phyloP scores from a whole-genome alignment of 768 basidiomycete genomes.

The Hysterangium stoloniferum region DNA sequence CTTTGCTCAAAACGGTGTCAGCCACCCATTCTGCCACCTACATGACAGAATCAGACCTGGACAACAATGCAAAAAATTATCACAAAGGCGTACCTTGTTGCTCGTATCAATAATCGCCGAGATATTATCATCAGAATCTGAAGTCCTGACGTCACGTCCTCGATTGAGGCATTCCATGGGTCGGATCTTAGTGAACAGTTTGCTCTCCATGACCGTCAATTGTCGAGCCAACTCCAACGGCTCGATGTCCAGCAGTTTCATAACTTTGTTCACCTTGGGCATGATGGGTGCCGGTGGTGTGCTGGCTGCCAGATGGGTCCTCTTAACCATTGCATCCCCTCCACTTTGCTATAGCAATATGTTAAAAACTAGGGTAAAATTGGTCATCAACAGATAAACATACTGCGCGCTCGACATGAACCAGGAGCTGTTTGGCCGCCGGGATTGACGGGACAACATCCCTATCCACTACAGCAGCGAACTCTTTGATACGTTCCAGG shows the following conservation, averaged over 20 bases:
- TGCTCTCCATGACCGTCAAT: slow-evolving; percentile 84
- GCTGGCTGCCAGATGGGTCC: slow-evolving; percentile 46
- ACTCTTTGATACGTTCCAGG: slow-evolving; percentile 74
- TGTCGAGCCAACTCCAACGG: slow-evolving; percentile 88
- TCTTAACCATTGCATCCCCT: slow-evolving; percentile 49
- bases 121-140: slow-evolving; percentile 74
- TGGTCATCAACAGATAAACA: slow-evolving; percentile 5
- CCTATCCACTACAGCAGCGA: slow-evolving; percentile 46
- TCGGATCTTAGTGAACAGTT: slow-evolving; percentile 78
- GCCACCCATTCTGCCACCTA: slow-evolving; percentile 94
- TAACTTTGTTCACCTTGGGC: slow-evolving; percentile 61
- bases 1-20: slow-evolving; percentile 68
- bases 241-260: slow-evolving; percentile 82
- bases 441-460: slow-evolving; percentile 56
- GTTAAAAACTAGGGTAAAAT: slow-evolving; percentile 7
- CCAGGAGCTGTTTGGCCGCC: slow-evolving; percentile 68
- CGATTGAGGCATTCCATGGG: slow-evolving; percentile 86
- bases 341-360: slow-evolving; percentile 33
- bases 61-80: neutral
- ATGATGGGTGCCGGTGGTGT: slow-evolving; percentile 68
- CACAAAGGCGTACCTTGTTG: slow-evolving; percentile 53
- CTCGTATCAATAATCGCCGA: slow-evolving; percentile 80
- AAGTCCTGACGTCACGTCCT: slow-evolving; percentile 64
- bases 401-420: slow-evolving; percentile 74
- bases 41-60: slow-evolving; percentile 4